Percentiles rank a stretch among this genome's conserved stretches.
phyloP scores from a whole-genome alignment of 164 flowering plant genomes.

The Brasenia schreberi region DNA sequence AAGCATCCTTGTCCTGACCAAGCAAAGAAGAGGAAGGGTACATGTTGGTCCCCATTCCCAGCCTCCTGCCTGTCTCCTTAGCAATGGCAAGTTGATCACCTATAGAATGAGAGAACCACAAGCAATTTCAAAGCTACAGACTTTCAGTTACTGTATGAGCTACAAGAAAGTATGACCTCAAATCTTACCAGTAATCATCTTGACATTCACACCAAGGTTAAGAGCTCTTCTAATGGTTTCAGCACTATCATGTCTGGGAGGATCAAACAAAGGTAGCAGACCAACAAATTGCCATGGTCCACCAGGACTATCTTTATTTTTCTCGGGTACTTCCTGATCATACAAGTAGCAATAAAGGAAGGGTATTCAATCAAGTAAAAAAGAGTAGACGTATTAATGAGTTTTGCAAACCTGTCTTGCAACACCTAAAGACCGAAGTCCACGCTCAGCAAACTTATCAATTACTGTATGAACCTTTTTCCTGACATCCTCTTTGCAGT shows the following conservation, averaged over 20 bases:
- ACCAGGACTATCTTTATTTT: constrained; percentile 21
- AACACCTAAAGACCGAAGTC: constrained; percentile 30
- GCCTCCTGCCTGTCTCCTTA: constrained; percentile 34
- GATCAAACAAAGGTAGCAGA: constrained; percentile 26
- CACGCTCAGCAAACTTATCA: constrained; percentile 31
- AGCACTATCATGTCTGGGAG: constrained; percentile 7
- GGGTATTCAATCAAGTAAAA: background rate
- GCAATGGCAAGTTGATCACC: constrained; percentile 38
- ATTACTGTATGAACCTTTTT: constrained; percentile 24
- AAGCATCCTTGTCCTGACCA: constrained; percentile 23
- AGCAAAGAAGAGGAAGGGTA: constrained; percentile 34
- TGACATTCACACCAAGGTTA: no score
- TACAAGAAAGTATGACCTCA: constrained; percentile 17
- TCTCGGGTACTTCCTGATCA: constrained; percentile 19
- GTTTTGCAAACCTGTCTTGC: constrained; percentile 29
- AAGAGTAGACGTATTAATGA: background rate
- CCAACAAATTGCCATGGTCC: constrained; percentile 32
- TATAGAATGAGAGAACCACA: constrained; percentile 3
- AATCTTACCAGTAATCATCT: constrained; percentile 15
- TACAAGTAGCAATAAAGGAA: background rate
- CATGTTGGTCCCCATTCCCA: constrained; percentile 43
- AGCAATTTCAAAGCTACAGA: background rate
- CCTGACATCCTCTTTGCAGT: constrained; percentile 22
- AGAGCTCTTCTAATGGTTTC: no score
- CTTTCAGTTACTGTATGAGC: constrained; percentile 9